A percentile compares a stretch with the other conserved stretches of the same genome.
Conservation (phyloP, 306 rosid species). For the Prinsepia uniflora region DNA sequence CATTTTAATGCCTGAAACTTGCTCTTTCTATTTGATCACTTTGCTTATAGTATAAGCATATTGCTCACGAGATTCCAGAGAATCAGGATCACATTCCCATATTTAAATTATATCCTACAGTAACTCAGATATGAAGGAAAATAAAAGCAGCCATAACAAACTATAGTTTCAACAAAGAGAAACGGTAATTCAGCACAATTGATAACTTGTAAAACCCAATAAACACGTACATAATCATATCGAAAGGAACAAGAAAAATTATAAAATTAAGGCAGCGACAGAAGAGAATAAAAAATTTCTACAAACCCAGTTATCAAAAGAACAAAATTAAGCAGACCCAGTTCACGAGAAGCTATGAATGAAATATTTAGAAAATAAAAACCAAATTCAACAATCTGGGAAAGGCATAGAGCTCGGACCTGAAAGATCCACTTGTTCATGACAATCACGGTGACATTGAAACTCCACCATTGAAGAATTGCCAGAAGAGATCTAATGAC, state of each 20-base stretch:
- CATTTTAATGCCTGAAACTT: neutral
- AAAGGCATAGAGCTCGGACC: conserved; percentile 35
- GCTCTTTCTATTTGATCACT: neutral
- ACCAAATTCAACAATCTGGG: neutral
- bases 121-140: neutral
- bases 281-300: neutral
- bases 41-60: neutral
- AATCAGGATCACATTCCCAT: neutral
- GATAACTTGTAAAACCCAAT: neutral
- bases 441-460: conserved; percentile 88
- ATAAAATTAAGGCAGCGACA: neutral
- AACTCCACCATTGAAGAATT: conserved; percentile 92
- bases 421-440: conserved; percentile 99
- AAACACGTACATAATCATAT: neutral
- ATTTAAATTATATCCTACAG: neutral
- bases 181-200: neutral
- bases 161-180: neutral
- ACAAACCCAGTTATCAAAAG: neutral
- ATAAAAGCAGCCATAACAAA: neutral
- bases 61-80: neutral
- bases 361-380: neutral
- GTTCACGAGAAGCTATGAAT: neutral
- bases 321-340: neutral
- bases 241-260: neutral
- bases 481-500: conserved; percentile 78